Base-by-base conservation (phyloP, 331 rosid species). In the Dryas integrifolia region DNA sequence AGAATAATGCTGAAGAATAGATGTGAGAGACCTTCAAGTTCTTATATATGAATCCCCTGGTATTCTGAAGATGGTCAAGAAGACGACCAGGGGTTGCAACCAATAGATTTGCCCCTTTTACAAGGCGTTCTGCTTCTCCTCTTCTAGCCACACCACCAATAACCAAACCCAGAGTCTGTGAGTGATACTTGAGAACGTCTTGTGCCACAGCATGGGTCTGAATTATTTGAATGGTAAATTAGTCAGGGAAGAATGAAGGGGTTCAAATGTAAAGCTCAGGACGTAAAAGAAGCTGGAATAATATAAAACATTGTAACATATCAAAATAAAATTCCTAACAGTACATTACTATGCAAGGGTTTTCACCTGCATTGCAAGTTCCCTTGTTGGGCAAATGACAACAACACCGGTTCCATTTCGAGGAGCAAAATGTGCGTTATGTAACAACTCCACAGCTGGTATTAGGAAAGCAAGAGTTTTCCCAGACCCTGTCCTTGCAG, bases 401-500 rank as follows among this genome's bases (percentile, higher is more conserved):
- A 95, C 51, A 58, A 89, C 96, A 75, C 98, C 98, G 4, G 89
- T 73, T 55, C 98, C 98, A 63, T 85, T 88, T 0, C 96, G 92
- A 26, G 96, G 86, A 44, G 90, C 51, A 72, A 95, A 95, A 51
- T 59, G 71, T 5, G 78, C 76, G 47, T 87, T 85, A 65, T 84
- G 76, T 51, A 95, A 72, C 70, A 95, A 78, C 90, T 95, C 98
- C 72, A 91, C 83, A 11, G 97, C 96, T 45, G 97, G 98, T 80
- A 95, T 82, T 46, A 95, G 75, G 69, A 95, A 89, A 43, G 98
- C 97, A 21, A 95, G 96, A 45, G 97, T 95, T 82, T 95, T 94
- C 3, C 98, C 98, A 41, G 98, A 91, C 72, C 98, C 98, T 8
- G 98, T 94, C 80, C 98, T 91, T 9, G 98, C 98, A 67, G 98